These are phyloP conservation scores for Arthroderma sp. DNA, from an alignment of 2,329 filamentous ascomycete species.

Conservation along the genomic window DNA sequence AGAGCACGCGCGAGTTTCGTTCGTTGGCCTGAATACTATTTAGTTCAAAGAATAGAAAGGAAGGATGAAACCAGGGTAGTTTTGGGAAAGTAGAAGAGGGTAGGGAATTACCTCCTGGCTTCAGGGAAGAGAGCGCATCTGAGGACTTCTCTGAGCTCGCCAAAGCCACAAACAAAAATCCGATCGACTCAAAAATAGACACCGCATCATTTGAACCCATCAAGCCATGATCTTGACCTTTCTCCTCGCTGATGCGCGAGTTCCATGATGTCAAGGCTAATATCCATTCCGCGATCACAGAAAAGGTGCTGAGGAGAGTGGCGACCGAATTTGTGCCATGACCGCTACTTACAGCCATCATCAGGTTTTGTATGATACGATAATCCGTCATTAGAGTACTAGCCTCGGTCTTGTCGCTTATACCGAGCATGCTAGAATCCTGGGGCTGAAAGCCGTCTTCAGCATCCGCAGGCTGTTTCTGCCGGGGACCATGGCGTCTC, in stretches of 20 bases:
- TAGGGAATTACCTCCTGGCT: slow-evolving; percentile 19
- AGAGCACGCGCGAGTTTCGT: slow-evolving; percentile 26
- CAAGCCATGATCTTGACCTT: slow-evolving; percentile 13
- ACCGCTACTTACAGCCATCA: slow-evolving; percentile 23
- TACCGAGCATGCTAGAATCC: slow-evolving; percentile 1
- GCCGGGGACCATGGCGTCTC: slow-evolving; percentile 8
- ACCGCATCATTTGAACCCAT: slow-evolving; percentile 22
- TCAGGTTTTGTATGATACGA: slow-evolving; percentile 29
- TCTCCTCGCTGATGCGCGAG: slow-evolving; percentile 15
- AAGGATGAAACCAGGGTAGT: background rate
- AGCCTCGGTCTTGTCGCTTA: slow-evolving; percentile 1
- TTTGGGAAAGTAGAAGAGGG: background rate
- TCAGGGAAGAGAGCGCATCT: slow-evolving; percentile 23
- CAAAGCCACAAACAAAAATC: slow-evolving; percentile 28
- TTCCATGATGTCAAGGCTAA: slow-evolving; percentile 24
- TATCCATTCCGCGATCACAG: slow-evolving; percentile 27
- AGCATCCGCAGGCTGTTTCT: background rate
- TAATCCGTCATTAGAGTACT: slow-evolving; percentile 31
- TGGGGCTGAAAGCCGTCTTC: no score
- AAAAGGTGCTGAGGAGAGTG: slow-evolving; percentile 22
- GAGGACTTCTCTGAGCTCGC: slow-evolving; percentile 25
- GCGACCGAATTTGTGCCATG: slow-evolving; percentile 17
- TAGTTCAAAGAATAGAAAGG: background rate
- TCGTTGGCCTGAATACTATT: slow-evolving; percentile 15
- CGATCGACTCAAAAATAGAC: slow-evolving; percentile 28